Conservation (phyloP, 495 filamentous ascomycete genomes). For the Letharia lupina region DNA sequence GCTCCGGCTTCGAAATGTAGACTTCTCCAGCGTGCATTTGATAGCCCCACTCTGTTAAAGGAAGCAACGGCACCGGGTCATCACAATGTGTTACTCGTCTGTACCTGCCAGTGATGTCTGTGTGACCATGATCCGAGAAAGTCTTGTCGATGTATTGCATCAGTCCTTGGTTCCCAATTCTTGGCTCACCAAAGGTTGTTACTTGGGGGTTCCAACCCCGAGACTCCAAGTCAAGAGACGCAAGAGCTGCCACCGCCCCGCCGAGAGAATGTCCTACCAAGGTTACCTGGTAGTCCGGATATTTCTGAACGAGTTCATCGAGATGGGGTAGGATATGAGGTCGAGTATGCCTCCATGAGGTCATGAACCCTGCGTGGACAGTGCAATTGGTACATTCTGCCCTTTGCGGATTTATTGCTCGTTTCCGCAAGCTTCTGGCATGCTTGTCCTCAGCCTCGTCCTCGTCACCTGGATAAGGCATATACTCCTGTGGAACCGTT, state of each 20-base stretch:
- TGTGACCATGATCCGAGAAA: slow-evolving; percentile 39
- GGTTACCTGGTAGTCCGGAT: slow-evolving; percentile 64
- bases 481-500: slow-evolving; percentile 79
- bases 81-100: slow-evolving; percentile 75
- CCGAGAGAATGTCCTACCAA: slow-evolving; percentile 89
- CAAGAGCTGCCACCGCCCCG: slow-evolving; percentile 83
- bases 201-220: slow-evolving; percentile 63
- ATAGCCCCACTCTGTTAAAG: slow-evolving; percentile 81
- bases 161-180: slow-evolving; percentile 68
- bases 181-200: slow-evolving; percentile 91
- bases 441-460: slow-evolving; percentile 26
- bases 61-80: slow-evolving; percentile 86
- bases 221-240: slow-evolving; percentile 63
- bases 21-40: slow-evolving; percentile 76
- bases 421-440: slow-evolving; percentile 11
- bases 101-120: slow-evolving; percentile 40
- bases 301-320: slow-evolving; percentile 39
- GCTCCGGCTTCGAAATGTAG: slow-evolving; percentile 61
- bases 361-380: slow-evolving; percentile 84
- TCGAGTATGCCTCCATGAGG: slow-evolving; percentile 70
- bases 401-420: slow-evolving; percentile 25
- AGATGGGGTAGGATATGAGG: slow-evolving; percentile 54
- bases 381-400: slow-evolving; percentile 69
- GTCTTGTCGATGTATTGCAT: slow-evolving; percentile 55
- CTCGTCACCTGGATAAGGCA: slow-evolving; percentile 64